Conservation (phyloP, 345 rosid species). For the Eucalyptus dawsonii region DNA sequence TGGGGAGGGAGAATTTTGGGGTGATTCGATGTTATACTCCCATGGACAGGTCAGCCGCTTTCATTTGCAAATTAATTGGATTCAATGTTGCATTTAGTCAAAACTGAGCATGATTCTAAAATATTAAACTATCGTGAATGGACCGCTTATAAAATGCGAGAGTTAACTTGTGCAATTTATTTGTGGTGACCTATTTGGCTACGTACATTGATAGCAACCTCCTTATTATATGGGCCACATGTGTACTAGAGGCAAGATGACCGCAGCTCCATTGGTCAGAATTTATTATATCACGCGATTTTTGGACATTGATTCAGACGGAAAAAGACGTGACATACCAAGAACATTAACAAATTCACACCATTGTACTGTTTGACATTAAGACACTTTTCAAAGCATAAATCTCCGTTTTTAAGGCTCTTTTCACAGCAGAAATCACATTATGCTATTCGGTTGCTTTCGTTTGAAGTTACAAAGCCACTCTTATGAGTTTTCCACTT, state of each 20-base stretch:
- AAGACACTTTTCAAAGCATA: not conserved
- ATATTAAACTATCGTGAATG: not conserved
- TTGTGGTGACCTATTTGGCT: not conserved
- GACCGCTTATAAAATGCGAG: not conserved
- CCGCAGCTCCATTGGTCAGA: accelerated
- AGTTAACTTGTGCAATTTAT: not conserved
- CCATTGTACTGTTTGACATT: not conserved
- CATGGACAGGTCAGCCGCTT: accelerated
- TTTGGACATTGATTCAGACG: accelerated
- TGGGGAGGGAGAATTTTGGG: not conserved
- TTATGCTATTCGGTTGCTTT: not conserved
- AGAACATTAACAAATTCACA: not conserved
- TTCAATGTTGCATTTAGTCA: not conserved
- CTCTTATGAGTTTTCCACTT: not conserved
- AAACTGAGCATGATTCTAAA: not conserved
- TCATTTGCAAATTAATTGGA: not conserved
- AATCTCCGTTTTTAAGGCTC: not conserved
- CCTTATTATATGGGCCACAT: not conserved
- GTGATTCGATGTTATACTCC: not conserved
- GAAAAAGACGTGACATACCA: not conserved
- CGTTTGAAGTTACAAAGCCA: not conserved
- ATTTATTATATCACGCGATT: not conserved
- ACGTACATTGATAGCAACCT: not conserved
- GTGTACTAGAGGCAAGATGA: not conserved
- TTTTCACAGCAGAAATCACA: not conserved